Evolutionary conservation across 2,329 filamentous ascomycete genomes (phyloP).

Genomic region (Cladophialophora exuberans): DNA sequence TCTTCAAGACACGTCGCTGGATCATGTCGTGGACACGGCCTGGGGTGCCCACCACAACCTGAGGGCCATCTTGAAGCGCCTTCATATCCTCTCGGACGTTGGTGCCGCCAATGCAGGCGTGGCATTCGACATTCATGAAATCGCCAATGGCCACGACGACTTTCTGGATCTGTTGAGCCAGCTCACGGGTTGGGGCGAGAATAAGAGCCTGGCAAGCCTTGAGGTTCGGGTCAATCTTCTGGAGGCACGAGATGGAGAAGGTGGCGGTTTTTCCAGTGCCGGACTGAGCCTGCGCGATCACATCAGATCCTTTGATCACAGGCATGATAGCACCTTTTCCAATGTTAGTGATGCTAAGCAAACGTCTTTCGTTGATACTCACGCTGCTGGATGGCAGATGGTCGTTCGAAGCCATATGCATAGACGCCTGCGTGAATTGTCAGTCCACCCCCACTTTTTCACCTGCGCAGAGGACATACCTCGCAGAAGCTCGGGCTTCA

Average conservation of each 20-base stretch:
- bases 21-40: constrained; percentile 99
- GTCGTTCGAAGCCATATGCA: constrained; percentile 99
- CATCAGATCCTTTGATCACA: constrained; percentile 99
- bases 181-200: constrained; percentile 95
- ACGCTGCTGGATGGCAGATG: constrained; percentile 85
- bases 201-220: constrained; percentile 99
- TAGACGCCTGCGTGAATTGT: constrained; percentile 70
- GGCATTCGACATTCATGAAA: constrained; percentile 99
- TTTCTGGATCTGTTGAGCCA: constrained; percentile 99
- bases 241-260: constrained; percentile 98
- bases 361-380: neutral
- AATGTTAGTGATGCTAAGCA: neutral
- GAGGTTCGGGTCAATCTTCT: constrained; percentile 94
- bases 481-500: constrained; percentile 96
- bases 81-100: constrained; percentile 99
- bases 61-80: constrained; percentile 91
- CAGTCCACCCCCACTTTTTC: neutral
- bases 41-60: constrained; percentile 96
- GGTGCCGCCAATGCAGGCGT: constrained; percentile 98
- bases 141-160: constrained; percentile 98
- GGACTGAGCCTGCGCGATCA: constrained; percentile 99
- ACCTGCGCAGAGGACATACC: constrained; percentile 61
- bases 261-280: constrained; percentile 99
- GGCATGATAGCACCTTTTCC: constrained; percentile 84
- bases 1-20: constrained; percentile 94